Evolutionary conservation across 805 yeast genomes (phyloP).

Genomic region (Millerozyma acaciae): DNA sequence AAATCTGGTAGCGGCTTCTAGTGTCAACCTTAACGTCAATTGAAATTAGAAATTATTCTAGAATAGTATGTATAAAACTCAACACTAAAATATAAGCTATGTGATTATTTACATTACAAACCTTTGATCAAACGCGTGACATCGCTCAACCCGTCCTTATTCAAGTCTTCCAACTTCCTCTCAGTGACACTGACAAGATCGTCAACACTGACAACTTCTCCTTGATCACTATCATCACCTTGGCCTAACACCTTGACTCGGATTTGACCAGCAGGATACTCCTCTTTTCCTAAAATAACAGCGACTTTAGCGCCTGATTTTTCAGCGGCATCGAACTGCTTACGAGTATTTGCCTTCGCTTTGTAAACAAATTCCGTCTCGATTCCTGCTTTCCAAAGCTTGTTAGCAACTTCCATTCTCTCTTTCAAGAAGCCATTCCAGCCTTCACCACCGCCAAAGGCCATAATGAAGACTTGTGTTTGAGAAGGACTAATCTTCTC

Average conservation of each 20-base stretch:
- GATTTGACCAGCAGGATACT: constrained; percentile 72
- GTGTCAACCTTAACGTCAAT: constrained; percentile 25
- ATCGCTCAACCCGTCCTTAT: constrained; percentile 57
- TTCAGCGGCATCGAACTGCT: constrained; percentile 97
- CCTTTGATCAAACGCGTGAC: constrained; percentile 61
- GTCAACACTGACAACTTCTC: constrained; percentile 65
- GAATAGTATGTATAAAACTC: no score
- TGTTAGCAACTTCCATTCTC: constrained; percentile 81
- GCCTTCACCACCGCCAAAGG: constrained; percentile 96
- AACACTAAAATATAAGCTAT: no score
- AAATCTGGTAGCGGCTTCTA: no score
- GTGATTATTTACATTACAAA: constrained; percentile 35
- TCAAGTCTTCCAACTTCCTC: constrained; percentile 30
- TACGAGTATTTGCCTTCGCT: constrained; percentile 89
- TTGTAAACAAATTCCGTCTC: constrained; percentile 91
- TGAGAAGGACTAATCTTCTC: constrained; percentile 73
- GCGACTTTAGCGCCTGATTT: constrained; percentile 87
- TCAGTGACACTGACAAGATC: constrained; percentile 52
- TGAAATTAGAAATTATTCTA: constrained; percentile 3
- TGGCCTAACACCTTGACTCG: constrained; percentile 88
- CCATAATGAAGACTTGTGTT: constrained; percentile 94
- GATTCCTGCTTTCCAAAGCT: constrained; percentile 83
- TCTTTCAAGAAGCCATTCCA: constrained; percentile 92
- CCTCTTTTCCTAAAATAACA: constrained; percentile 94
- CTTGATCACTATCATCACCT: constrained; percentile 81